Base-by-base conservation (phyloP, 345 rosid genomes). In the Pistacia integerrima region DNA sequence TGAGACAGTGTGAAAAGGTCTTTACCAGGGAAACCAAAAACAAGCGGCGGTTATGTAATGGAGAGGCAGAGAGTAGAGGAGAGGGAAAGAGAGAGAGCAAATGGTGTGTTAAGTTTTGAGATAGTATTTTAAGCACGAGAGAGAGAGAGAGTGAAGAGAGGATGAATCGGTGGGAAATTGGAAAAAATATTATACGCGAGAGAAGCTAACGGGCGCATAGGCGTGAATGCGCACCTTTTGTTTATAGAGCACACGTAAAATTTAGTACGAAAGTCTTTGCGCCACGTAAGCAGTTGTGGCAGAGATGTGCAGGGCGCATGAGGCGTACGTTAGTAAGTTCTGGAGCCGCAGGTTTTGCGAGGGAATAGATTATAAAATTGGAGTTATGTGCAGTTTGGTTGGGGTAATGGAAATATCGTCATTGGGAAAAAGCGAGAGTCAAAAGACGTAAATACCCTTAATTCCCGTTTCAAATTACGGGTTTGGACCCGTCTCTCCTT, bases 171-270 rank as follows among this genome's bases (percentile, higher is more conserved):
- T 64, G 78, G 79, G 74, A 74, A 80, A 75, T 36, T 74, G 73
- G n/a, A 70, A 62, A 41, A 41, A 41, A 44, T 28, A 73, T 30
- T 0, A 51, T 6, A 11, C 2, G 41, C 1, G 11, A 30, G 56
- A 7, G 60, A 51, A 10, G 52, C 77, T 63, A 77, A 71, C 54
- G 2, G 58, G 67, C 81, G 81, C 82, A 0, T 3, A 0, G 12
- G 67, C 41, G 75, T 74, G 65, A 33, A 20, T 62, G 69, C 75
- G 74, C 74, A 78, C 82, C 79, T 52, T n/a, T n/a, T n/a, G n/a
- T n/a, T 72, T 72, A 0, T 25, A 52, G 51, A 22, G 51, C 67
- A 54, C 77, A 68, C 82, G 82, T 79, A 72, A 74, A 30, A 54
- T 30, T 66, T 52, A 48, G 17, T 11, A 12, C 70, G n/a, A 41